A percentile compares a stretch with the other conserved stretches of the same genome.
Evolutionary conservation across 2,329 filamentous ascomycete species (phyloP).

Genomic region (Capronia americana): DNA sequence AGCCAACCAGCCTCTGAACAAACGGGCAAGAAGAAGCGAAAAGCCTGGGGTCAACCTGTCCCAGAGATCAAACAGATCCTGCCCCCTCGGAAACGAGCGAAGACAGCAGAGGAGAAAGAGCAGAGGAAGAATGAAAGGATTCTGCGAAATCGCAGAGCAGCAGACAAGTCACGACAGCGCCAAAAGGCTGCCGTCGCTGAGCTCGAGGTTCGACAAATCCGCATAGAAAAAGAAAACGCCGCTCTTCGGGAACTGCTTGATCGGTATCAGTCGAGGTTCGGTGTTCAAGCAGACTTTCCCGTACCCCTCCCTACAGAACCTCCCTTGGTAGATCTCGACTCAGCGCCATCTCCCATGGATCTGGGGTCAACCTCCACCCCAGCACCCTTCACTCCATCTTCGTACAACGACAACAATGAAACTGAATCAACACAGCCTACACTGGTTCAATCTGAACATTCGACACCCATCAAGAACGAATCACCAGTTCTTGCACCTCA

Average conservation of each 20-base stretch:
- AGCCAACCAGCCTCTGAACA: conserved; percentile 30
- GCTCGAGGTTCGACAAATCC: conserved; percentile 69
- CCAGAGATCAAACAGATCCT: conserved; percentile 78
- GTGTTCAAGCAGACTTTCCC: conserved; percentile 37
- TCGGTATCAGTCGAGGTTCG: conserved; percentile 61
- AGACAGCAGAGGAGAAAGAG: conserved; percentile 98
- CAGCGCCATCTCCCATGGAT: conserved; percentile 42
- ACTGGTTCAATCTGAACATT: conserved; percentile 43
- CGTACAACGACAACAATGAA: conserved; percentile 52
- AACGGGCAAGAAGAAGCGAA: conserved; percentile 76
- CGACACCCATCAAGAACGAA: conserved; percentile 34
- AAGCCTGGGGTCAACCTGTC: conserved; percentile 98
- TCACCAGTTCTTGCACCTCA: conserved; percentile 37
- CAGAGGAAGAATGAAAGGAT: conserved; percentile 97
- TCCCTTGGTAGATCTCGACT: conserved; percentile 29
- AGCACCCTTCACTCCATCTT: conserved; percentile 46
- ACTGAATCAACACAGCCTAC: conserved; percentile 43
- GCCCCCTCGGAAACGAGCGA: conserved; percentile 80
- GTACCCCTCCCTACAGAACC: conserved; percentile 20
- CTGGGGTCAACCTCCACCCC: conserved; percentile 41
- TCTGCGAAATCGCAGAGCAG: conserved; percentile 91
- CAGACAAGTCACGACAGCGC: conserved; percentile 93
- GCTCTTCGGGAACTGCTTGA: conserved; percentile 70
- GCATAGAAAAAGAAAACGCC: conserved; percentile 73
- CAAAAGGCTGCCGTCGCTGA: conserved; percentile 90